Percentiles rank a stretch among this genome's conserved stretches.
Conservation (phyloP, 805 yeast species). For the Sugiyamaella mastotermitis region DNA sequence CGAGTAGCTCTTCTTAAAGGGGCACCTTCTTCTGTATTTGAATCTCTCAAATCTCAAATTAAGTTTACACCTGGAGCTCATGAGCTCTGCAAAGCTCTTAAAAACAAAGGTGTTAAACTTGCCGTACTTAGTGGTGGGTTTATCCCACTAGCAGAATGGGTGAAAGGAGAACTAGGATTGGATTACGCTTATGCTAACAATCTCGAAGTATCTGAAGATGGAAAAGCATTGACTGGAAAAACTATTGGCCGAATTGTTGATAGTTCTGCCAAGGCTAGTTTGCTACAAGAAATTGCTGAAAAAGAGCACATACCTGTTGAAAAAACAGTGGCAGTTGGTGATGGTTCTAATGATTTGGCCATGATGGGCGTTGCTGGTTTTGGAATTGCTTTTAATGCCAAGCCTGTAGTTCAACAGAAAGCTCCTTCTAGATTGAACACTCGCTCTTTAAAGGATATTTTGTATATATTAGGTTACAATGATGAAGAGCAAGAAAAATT, state of each 20-base stretch:
- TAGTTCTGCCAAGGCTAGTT: conserved; percentile 73
- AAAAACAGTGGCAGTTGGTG: conserved; percentile 83
- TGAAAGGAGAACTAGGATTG: conserved; percentile 59
- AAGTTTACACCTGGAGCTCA: conserved; percentile 79
- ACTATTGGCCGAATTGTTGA: conserved; percentile 81
- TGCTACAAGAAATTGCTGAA: conserved; percentile 45
- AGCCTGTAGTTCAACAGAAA: conserved; percentile 76
- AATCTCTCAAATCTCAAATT: conserved; percentile 63
- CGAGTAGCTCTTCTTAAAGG: conserved; percentile 82
- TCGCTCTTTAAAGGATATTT: conserved; percentile 61
- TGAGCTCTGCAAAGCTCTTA: conserved; percentile 61
- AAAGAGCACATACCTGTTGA: conserved; percentile 26
- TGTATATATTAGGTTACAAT: conserved; percentile 66
- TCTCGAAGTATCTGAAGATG: conserved; percentile 37
- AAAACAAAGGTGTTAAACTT: conserved; percentile 54
- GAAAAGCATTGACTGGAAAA: conserved; percentile 58
- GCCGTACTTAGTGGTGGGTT: conserved; percentile 97
- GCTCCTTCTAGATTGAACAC: conserved; percentile 85
- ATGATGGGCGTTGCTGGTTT: conserved; percentile 92
- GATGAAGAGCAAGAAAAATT: conserved; percentile 19
- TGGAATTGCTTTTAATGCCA: conserved; percentile 97
- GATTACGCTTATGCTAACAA: conserved; percentile 88
- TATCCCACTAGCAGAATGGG: conserved; percentile 74
- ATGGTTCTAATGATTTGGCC: conserved; percentile 91
- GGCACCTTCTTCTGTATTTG: conserved; percentile 72